These are phyloP conservation scores for Crithidia acanthocephali DNA, from an alignment of 208 protist species.

Conservation along the genomic window DNA sequence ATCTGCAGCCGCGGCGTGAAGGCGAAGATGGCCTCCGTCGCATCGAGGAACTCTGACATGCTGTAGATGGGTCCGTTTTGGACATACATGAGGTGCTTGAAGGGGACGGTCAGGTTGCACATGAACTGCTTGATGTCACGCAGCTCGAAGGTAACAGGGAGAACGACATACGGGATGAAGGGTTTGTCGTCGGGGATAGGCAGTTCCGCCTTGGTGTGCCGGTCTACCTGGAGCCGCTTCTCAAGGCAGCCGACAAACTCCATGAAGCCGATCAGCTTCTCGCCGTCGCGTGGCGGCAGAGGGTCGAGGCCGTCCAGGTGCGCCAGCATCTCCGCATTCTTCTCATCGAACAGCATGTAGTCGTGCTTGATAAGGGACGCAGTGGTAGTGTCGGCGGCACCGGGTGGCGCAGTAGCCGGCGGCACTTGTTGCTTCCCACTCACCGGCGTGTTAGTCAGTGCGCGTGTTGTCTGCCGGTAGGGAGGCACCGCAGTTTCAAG, in stretches of 20 bases:
- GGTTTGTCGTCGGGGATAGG: neutral
- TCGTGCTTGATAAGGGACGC: neutral
- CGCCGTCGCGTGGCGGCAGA: slow-evolving; percentile 3
- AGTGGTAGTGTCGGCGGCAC: no score
- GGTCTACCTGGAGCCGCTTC: slow-evolving; percentile 20
- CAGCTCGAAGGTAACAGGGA: slow-evolving; percentile 18
- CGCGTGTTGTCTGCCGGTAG: no score
- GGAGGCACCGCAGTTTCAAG: no score
- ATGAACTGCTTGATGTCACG: slow-evolving; percentile 20
- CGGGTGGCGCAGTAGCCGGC: no score
- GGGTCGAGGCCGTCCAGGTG: neutral
- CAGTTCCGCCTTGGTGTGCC: slow-evolving; percentile 10
- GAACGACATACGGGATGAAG: slow-evolving; percentile 15
- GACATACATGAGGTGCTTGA: slow-evolving; percentile 28
- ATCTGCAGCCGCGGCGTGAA: slow-evolving; percentile 39
- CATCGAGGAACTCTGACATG: slow-evolving; percentile 25
- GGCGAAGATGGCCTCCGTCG: slow-evolving; percentile 24
- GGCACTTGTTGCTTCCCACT: no score
- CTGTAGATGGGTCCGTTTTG: slow-evolving; percentile 12
- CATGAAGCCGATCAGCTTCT: slow-evolving; percentile 16
- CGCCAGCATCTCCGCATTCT: neutral
- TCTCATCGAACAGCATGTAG: neutral
- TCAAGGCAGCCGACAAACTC: slow-evolving; percentile 29
- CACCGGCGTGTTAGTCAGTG: no score
- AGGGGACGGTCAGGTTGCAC: slow-evolving; percentile 22